Base-by-base conservation (phyloP, 1,139 yeast genomes). In the Keqinozyma sinolaborantium region DNA sequence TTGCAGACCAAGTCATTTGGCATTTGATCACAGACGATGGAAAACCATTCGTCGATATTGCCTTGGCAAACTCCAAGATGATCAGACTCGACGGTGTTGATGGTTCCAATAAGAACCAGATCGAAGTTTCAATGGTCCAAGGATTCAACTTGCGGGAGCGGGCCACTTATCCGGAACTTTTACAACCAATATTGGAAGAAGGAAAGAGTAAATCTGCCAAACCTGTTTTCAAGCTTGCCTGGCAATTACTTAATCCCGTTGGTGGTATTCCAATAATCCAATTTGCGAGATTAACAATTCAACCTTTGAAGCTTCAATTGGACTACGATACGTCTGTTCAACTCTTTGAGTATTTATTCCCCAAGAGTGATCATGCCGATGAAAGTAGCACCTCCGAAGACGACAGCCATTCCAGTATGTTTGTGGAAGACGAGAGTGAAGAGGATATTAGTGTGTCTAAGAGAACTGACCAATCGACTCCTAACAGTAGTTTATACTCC, bases 231-330 rank as follows among this genome's bases (percentile, higher is more conserved):
- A 56, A 64, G 23, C 62, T 83, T 31, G 64, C 69, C 11, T 88
- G 97, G 97, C 71, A 75, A 6, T 69, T 82, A 72, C 64, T 83
- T 29, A 80, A 77, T 24, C 86, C 95, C 0, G 84, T 88, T 33
- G 97, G 96, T 4, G 97, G 97, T 3, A 88, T 88, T 29, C 71
- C 81, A 0, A 77, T 86, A 19, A 54, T 70, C 50, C 59, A 60
- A 32, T 51, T 56, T 30, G 71, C 71, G 3, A 53, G 53, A 25
- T 59, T 88, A 45, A 73, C 71, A 15, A 51, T 85, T 24, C 77
- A 76, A 41, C 95, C 97, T 0, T 51, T 87, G 33, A 74, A 77
- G 41, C 60, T 88, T 21, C 87, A 83, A 47, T 59, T 88, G 44
- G 96, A 88, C 45, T 79, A 80, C 47, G 59, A 62, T 3, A 75